A percentile compares a stretch with the other conserved stretches of the same genome.
phyloP scores from a whole-genome alignment of 495 filamentous ascomycete species.

The Penicillium taxi region DNA sequence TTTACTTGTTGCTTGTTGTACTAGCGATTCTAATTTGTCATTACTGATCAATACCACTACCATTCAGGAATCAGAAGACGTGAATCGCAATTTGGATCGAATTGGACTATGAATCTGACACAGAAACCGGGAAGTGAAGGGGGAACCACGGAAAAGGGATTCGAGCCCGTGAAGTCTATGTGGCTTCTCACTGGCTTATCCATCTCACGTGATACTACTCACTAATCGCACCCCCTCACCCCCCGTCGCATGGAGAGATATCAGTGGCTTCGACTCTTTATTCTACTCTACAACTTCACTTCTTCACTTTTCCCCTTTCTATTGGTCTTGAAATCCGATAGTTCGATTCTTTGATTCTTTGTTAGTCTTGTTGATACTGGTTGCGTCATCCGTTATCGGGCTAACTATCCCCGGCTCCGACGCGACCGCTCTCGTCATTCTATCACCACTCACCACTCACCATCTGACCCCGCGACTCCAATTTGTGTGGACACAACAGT shows the following conservation, averaged over 20 bases:
- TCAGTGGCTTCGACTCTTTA: not conserved
- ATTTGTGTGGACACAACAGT: too few species aligned
- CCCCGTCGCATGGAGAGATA: slow-evolving; percentile 1
- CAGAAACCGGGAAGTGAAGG: not conserved
- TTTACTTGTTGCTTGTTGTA: slow-evolving; percentile 8
- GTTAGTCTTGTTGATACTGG: slow-evolving; percentile 1
- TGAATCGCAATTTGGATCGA: slow-evolving; percentile 22
- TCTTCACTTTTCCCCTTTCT: not conserved
- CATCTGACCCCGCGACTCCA: too few species aligned
- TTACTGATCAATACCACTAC: slow-evolving; percentile 35
- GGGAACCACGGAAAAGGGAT: slow-evolving; percentile 14
- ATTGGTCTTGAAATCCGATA: not conserved
- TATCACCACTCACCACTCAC: slow-evolving; percentile 4
- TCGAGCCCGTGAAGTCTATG: slow-evolving; percentile 36
- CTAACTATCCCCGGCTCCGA: slow-evolving; percentile 16
- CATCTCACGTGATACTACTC: slow-evolving; percentile 29
- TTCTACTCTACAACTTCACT: not conserved
- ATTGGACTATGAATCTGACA: slow-evolving; percentile 17
- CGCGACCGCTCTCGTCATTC: slow-evolving; percentile 17
- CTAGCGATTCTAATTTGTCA: slow-evolving; percentile 19
- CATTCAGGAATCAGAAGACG: slow-evolving; percentile 27
- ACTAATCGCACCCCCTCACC: slow-evolving; percentile 20
- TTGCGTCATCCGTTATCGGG: slow-evolving; percentile 21
- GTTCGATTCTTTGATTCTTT: not conserved
- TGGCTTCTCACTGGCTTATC: slow-evolving; percentile 36